Percentiles rank a stretch among this genome's conserved stretches.
phyloP scores from a whole-genome alignment of 495 filamentous ascomycete species.

The Barbatosphaeria neglecta region DNA sequence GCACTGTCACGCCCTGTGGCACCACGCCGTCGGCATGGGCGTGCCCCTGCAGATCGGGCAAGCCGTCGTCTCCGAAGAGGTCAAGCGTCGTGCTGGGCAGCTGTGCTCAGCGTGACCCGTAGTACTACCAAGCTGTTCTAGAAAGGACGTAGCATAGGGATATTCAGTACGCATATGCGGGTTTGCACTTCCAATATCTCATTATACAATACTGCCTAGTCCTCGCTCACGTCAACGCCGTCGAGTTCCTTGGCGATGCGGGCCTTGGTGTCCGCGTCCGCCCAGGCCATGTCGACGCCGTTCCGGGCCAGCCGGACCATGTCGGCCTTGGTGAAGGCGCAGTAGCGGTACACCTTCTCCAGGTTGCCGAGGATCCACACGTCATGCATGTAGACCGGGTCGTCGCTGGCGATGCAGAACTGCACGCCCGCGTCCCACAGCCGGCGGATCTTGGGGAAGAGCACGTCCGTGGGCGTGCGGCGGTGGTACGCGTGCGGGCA shows the following conservation, averaged over 20 bases:
- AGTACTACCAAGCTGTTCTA: not conserved
- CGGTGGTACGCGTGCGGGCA: conserved; percentile 33
- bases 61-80: not conserved
- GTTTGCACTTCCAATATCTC: too few relatives aligned
- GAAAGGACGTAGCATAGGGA: too few relatives aligned
- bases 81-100: not conserved
- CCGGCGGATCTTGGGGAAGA: conserved; percentile 26
- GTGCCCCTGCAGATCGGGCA: not conserved
- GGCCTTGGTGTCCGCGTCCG: conserved; percentile 14
- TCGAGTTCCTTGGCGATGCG: conserved; percentile 13
- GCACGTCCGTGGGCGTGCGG: conserved; percentile 21
- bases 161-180: too few relatives aligned
- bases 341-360: conserved; percentile 23
- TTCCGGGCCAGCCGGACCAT: conserved; percentile 24
- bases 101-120: not conserved
- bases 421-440: conserved; percentile 25
- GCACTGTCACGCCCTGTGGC: conserved; percentile 57
- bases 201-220: too few relatives aligned
- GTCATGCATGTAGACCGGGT: conserved; percentile 33
- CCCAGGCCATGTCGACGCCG: conserved; percentile 31
- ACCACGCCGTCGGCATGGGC: conserved; percentile 42
- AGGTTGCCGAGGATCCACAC: conserved; percentile 32
- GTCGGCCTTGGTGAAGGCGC: conserved; percentile 19
- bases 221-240: not conserved
- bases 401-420: conserved; percentile 28